These are phyloP conservation scores for Arachis stenosperma DNA, from an alignment of 306 rosid genomes.

Conservation along the genomic window DNA sequence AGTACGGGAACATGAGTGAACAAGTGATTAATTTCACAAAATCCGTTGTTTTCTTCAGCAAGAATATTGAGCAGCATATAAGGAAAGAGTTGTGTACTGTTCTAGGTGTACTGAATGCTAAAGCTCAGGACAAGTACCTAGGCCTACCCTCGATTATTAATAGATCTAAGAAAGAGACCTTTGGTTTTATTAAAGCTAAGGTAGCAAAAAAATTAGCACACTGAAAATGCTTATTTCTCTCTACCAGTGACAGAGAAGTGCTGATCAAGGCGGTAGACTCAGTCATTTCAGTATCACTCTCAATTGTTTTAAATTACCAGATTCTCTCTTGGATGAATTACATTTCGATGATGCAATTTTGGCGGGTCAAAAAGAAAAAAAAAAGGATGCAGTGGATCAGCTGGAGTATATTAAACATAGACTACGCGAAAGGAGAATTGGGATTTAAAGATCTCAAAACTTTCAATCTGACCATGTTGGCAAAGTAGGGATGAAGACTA, in stretches of 20 bases:
- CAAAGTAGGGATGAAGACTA: background rate
- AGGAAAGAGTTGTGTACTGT: rapidly evolving
- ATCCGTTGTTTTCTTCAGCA: background rate
- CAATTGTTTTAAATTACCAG: background rate
- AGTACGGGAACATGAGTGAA: background rate
- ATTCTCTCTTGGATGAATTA: background rate
- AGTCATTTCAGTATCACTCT: no score
- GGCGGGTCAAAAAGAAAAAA: background rate
- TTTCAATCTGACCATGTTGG: background rate
- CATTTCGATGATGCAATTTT: no score
- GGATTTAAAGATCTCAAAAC: background rate
- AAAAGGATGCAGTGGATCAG: background rate
- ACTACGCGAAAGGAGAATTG: no score
- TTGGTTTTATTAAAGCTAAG: background rate
- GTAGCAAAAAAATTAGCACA: no score
- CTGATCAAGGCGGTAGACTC: no score
- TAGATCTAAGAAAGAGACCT: no score
- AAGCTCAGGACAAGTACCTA: background rate
- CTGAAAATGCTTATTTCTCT: no score
- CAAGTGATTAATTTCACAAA: no score
- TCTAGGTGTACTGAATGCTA: no score
- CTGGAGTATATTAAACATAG: background rate
- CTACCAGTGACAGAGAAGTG: background rate
- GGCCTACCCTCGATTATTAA: background rate
- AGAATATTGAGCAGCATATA: no score